Conservation (phyloP, 495 filamentous ascomycete species). For the Hypomontagnella monticulosa region DNA sequence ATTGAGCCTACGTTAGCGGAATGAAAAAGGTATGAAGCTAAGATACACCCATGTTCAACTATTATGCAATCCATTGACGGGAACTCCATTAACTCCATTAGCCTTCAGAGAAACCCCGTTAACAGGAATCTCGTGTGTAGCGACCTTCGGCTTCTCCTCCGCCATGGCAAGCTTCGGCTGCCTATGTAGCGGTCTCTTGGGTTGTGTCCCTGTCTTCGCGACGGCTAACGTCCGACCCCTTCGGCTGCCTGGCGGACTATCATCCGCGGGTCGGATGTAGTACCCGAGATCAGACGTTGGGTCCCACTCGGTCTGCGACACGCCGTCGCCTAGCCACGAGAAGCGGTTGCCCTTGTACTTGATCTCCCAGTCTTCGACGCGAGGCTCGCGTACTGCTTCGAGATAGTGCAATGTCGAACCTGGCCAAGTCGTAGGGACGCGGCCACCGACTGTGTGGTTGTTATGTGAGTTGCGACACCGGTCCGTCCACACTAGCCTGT, state of each 20-base stretch:
- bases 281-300: conserved; percentile 42
- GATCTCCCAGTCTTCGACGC: conserved; percentile 62
- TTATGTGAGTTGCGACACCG: conserved; percentile 62
- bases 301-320: conserved; percentile 47
- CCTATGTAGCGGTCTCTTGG: conserved; percentile 9
- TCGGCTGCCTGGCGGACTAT: conserved; percentile 14
- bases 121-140: conserved; percentile 1
- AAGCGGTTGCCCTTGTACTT: conserved; percentile 58
- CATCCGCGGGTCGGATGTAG: conserved; percentile 38
- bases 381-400: conserved; percentile 57
- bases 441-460: conserved; percentile 50
- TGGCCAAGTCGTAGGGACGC: conserved; percentile 56
- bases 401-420: conserved; percentile 61
- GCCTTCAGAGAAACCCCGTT: not conserved
- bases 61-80: conserved; percentile 10
- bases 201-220: conserved; percentile 19
- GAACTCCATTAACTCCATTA: not conserved
- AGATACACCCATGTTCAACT: not conserved
- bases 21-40: not conserved
- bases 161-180: conserved; percentile 13
- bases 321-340: conserved; percentile 60
- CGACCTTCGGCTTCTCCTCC: conserved; percentile 13
- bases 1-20: too few species aligned
- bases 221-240: conserved; percentile 6
- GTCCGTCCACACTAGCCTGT: conserved; percentile 56